Evolutionary conservation across 2,329 filamentous ascomycete genomes (phyloP).

Genomic region (Tolypocladium guangdongense): DNA sequence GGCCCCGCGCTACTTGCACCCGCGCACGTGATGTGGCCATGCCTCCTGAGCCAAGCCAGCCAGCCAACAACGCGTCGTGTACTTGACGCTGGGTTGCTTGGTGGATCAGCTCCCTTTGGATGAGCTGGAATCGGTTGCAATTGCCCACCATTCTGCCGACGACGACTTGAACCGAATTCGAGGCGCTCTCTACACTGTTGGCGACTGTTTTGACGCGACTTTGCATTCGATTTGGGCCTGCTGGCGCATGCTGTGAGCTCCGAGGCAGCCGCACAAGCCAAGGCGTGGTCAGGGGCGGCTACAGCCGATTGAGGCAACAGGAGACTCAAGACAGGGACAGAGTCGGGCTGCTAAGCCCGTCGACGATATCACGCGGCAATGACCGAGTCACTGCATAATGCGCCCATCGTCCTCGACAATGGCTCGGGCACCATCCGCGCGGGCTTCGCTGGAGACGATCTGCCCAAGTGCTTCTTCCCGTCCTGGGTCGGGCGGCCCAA

Average conservation of each 20-base stretch:
- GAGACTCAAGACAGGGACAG: not conserved
- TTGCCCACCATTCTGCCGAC: not conserved
- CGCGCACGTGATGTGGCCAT: slow-evolving; percentile 19
- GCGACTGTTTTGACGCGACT: not conserved
- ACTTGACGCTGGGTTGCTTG: not conserved
- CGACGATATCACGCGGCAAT: slow-evolving; percentile 19
- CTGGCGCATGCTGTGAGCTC: slow-evolving; percentile 1
- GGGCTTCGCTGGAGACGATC: slow-evolving; percentile 90
- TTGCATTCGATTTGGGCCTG: not conserved
- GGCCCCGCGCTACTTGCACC: slow-evolving; percentile 9
- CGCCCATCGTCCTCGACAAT: slow-evolving; percentile 97
- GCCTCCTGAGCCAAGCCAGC: slow-evolving; percentile 10
- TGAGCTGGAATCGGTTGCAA: not conserved
- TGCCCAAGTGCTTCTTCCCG: slow-evolving; percentile 94
- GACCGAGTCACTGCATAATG: slow-evolving; percentile 74
- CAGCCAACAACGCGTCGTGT: not conserved
- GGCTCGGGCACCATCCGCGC: slow-evolving; percentile 95
- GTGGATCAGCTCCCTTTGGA: not conserved
- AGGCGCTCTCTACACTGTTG: not conserved
- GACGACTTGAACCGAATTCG: not conserved
- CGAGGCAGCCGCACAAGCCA: not conserved
- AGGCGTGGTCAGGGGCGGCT: not conserved
- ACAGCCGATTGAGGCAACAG: not conserved
- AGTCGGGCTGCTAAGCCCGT: not conserved
- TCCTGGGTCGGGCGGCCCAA: slow-evolving; percentile 96